Evolutionary conservation across 2,329 filamentous ascomycete genomes (phyloP).

Genomic region (Coniochaeta prunicola): DNA sequence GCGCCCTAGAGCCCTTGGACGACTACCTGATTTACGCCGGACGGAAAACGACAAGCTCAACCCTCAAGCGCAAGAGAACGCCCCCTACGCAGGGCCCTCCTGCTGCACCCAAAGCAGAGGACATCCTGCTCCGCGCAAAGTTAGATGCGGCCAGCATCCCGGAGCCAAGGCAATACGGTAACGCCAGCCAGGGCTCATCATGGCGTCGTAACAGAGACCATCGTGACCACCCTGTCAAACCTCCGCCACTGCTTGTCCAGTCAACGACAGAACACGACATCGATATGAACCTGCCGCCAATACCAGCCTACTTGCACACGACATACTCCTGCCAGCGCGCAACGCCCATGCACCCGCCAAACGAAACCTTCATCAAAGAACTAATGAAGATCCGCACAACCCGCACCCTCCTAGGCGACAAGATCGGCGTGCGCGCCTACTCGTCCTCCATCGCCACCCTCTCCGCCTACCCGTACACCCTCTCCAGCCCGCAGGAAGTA

Average conservation of each 20-base stretch:
- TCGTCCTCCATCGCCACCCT: constrained; percentile 78
- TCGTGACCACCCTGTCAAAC: constrained; percentile 7
- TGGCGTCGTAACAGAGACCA: constrained; percentile 8
- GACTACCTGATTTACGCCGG: constrained; percentile 50
- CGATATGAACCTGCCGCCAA: constrained; percentile 44
- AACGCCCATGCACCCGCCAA: constrained; percentile 63
- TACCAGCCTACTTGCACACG: constrained; percentile 60
- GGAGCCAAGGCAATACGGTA: constrained; percentile 1
- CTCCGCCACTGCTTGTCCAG: constrained; percentile 47
- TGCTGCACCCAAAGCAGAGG: constrained; percentile 10
- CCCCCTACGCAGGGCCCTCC: constrained; percentile 6
- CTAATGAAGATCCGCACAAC: constrained; percentile 68
- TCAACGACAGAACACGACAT: constrained; percentile 75
- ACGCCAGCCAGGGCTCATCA: constrained; percentile 6
- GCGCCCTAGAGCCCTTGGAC: constrained; percentile 36
- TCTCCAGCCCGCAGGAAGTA: constrained; percentile 37
- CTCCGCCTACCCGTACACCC: constrained; percentile 63
- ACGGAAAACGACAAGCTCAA: constrained; percentile 22
- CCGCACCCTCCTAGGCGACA: constrained; percentile 64
- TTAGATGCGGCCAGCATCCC: constrained; percentile 10
- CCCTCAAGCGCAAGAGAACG: constrained; percentile 4
- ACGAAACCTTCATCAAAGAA: constrained; percentile 65
- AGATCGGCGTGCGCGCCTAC: constrained; percentile 78
- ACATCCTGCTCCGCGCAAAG: constrained; percentile 23
- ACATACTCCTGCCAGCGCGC: constrained; percentile 76